phyloP scores from a whole-genome alignment of 768 basidiomycete genomes.

The Cystobasidium tubakii region DNA sequence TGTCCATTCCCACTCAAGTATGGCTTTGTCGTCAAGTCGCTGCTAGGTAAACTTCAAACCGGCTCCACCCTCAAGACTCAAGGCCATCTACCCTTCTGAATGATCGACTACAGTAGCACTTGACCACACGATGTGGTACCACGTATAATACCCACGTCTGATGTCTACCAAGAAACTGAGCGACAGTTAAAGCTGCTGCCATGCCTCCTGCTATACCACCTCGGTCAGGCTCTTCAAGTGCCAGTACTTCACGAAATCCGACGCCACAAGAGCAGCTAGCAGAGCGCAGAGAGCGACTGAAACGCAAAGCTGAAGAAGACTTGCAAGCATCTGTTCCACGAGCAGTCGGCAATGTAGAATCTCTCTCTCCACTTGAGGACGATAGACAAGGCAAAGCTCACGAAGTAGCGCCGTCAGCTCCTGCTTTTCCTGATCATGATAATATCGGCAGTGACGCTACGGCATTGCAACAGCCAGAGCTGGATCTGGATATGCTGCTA shows the following conservation, averaged over 20 bases:
- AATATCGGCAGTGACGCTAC: background rate
- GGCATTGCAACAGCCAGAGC: background rate
- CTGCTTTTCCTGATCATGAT: background rate
- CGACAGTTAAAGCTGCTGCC: too few relatives aligned
- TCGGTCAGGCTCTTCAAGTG: background rate
- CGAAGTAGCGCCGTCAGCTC: background rate
- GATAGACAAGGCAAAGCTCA: background rate
- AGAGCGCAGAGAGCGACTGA: background rate
- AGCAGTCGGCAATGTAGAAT: background rate
- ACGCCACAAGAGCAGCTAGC: conserved; percentile 12
- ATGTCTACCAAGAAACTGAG: too few relatives aligned
- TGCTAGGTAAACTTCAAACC: too few relatives aligned
- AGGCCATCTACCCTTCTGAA: too few relatives aligned
- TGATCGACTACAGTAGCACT: too few relatives aligned
- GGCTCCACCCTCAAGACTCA: too few relatives aligned
- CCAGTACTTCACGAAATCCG: background rate
- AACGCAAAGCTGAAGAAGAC: conserved; percentile 5
- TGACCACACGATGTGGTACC: too few relatives aligned
- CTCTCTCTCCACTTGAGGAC: background rate
- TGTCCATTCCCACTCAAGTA: too few relatives aligned
- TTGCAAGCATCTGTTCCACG: background rate
- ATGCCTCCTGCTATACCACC: background rate
- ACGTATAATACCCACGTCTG: too few relatives aligned
- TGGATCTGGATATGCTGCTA: conserved; percentile 28
- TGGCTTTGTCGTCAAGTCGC: too few relatives aligned